Base-by-base conservation (phyloP, 139 green algal genomes). In the Chlamydomonas incerta region DNA sequence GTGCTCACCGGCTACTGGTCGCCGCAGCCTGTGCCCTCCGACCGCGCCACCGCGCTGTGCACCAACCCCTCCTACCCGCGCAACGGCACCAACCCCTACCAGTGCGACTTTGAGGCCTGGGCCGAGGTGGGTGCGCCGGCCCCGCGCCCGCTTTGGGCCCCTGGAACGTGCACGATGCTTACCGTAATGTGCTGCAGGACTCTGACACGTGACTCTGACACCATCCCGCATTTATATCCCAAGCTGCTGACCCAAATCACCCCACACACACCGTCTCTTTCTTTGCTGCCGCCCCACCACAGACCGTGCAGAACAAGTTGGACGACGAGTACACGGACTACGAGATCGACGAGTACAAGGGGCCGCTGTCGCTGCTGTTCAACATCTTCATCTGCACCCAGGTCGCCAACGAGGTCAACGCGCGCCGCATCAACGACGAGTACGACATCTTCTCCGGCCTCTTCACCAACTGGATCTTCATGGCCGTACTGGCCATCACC, bases 301-400 rank as follows among this genome's bases (percentile, higher is more conserved):
- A 85, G 79, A 47, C 65, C 2, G 31, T 75, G 9, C 35, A 55
- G 18, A 33, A 15, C 26, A 63, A 33, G 70, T 55, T 87, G 28
- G 24, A 73, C 21, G 55, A 81, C 52, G 52, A 87, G n/a, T 81
- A 46, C 81, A 67, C 26, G 14, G 41, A 75, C 31, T 86, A 46
- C 21, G 76, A 90, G 23, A 60, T 73, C 72, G 52, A 90, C 6
- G 62, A 90, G 69, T 74, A 90, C 86, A 70, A 89, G 68, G 29
- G 26, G 28, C 34, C 70, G 33, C 72, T 90, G 80, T 90, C 86
- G 26, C 34, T 90, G 55, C 80, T 90, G 26, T 90, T 90, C 80
- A 87, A 98, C 89, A 90, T 93, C 63, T 99, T 99, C 92, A 99
- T 99, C 87, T 98, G 97, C 73, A 81, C 92, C 76, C 94, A 97